Evolutionary conservation across 2,329 filamentous ascomycete species (phyloP).

Genomic region (Scedosporium minutisporum): DNA sequence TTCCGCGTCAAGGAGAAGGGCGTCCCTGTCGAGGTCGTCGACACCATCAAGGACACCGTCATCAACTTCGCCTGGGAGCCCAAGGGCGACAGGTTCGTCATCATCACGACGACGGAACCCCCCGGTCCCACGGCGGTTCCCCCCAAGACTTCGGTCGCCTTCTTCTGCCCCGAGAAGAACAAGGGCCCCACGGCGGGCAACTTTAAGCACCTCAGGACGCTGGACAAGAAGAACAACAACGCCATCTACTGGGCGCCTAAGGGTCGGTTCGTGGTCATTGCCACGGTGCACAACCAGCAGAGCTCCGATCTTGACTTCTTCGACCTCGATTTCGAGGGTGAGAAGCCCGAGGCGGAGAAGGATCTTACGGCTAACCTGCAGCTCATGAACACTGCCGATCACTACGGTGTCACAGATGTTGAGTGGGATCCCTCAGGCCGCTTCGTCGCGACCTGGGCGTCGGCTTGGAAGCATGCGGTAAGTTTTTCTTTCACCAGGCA

Average conservation of each 20-base stretch:
- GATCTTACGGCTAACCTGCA: constrained; percentile 90
- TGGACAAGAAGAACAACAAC: constrained; percentile 99
- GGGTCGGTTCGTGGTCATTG: constrained; percentile 89
- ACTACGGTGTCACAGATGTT: constrained; percentile 95
- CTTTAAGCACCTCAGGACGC: constrained; percentile 90
- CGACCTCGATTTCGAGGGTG: constrained; percentile 95
- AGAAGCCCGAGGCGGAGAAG: constrained; percentile 88
- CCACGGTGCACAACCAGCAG: constrained; percentile 84
- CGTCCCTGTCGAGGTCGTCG: constrained; percentile 94
- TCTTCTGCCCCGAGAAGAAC: constrained; percentile 93
- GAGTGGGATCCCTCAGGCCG: constrained; percentile 97
- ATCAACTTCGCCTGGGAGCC: constrained; percentile 99
- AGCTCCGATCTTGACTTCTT: constrained; percentile 96
- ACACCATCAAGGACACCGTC: constrained; percentile 95
- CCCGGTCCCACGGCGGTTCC: constrained; percentile 68
- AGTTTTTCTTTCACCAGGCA: constrained; percentile 24
- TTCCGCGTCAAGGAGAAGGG: constrained; percentile 97
- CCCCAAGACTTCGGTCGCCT: constrained; percentile 88
- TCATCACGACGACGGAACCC: constrained; percentile 89
- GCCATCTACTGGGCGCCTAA: constrained; percentile 98
- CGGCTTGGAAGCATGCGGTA: constrained; percentile 92
- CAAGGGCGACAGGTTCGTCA: constrained; percentile 92
- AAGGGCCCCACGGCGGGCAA: constrained; percentile 77
- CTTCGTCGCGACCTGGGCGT: constrained; percentile 88
- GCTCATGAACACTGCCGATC: constrained; percentile 85